Base-by-base conservation (phyloP, 164 flowering plant species). In the Buxus sempervirens region DNA sequence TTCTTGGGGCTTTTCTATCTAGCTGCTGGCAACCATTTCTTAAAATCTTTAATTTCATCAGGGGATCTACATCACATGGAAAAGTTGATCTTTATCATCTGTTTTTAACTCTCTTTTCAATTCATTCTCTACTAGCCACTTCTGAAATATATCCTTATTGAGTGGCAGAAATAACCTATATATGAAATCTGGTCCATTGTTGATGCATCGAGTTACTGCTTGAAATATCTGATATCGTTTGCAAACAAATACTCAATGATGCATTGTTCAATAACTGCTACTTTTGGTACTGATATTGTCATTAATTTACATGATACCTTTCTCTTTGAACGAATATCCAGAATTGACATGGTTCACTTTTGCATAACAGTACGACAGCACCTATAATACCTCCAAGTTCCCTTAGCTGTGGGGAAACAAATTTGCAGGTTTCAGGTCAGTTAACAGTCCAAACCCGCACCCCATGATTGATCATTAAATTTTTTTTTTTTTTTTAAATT, bases 381-480 rank as follows among this genome's bases (percentile, higher is more conserved):
- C 99, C 99, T 45, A 54, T 70, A 54, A 90, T 95, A 75, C 93
- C 94, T 54, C 77, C 83, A 16, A 78, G 86, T 78, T 86, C 99
- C 70, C 88, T 90, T 48, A 76, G 75, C 62, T 69, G 5, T 59
- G 99, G 99, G 63, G 99, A 92, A 75, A 72, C 97, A 56, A 71
- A 92, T 80, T 26, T 92, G 79, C 82, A 80, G 76, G 92, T 88
- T 75, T 27, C 93, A 81, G 96, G 97, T 92, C 54, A 7, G 63
- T 65, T 63, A 20, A 53, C 28, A n/a, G 6, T 67, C 22, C 38
- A n/a, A 48, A 60, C 54, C 55, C 23, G 32, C 27, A 28, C 54
- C 38, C 23, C 49, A 32, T 27, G 14, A 62, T 22, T 72, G 62
- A 32, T 32, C 48, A 15, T 24, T n/a, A n/a, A n/a, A n/a, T n/a